These are phyloP conservation scores for Apiotrichum siamense DNA, from an alignment of 1,284 basidiomycete species.

Conservation along the genomic window DNA sequence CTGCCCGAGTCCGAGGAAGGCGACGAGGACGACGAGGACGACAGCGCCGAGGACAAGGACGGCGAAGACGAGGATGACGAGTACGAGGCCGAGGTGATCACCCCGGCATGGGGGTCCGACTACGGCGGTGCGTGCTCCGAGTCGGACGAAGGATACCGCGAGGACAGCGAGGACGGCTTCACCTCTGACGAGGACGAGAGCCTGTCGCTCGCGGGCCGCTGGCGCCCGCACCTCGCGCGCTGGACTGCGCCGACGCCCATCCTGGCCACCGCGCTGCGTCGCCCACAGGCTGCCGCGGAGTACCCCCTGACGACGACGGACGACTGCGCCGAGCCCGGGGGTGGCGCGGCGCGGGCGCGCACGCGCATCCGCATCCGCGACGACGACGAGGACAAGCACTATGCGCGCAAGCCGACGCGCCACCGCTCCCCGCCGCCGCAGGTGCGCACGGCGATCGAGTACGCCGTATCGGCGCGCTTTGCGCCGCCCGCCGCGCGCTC, in stretches of 20 bases:
- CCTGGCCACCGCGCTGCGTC: neutral
- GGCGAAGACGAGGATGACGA: neutral
- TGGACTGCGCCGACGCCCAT: slow-evolving; percentile 8
- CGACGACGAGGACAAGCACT: neutral
- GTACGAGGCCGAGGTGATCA: slow-evolving; percentile 6
- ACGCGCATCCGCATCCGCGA: slow-evolving; percentile 13
- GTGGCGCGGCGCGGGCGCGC: neutral
- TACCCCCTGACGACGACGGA: slow-evolving; percentile 3
- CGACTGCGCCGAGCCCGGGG: slow-evolving; percentile 9
- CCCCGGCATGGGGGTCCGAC: slow-evolving; percentile 1
- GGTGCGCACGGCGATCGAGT: neutral
- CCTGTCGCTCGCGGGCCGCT: slow-evolving; percentile 1
- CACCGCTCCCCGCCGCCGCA: slow-evolving; percentile 30
- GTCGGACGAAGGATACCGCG: slow-evolving; percentile 15
- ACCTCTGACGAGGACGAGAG: slow-evolving; percentile 14
- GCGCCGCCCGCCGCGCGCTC: slow-evolving; percentile 30
- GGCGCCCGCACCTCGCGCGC: slow-evolving; percentile 2
- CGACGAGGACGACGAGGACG: neutral
- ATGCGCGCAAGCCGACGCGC: slow-evolving; percentile 14
- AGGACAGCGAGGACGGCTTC: slow-evolving; percentile 23
- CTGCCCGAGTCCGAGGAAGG: neutral
- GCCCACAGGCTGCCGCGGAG: neutral
- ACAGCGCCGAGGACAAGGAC: slow-evolving; percentile 2
- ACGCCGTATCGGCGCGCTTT: neutral
- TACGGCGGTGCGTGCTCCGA: slow-evolving; percentile 5